Base-by-base conservation (phyloP, 352 stramenopile species). In the Globisporangium abappressorium region DNA sequence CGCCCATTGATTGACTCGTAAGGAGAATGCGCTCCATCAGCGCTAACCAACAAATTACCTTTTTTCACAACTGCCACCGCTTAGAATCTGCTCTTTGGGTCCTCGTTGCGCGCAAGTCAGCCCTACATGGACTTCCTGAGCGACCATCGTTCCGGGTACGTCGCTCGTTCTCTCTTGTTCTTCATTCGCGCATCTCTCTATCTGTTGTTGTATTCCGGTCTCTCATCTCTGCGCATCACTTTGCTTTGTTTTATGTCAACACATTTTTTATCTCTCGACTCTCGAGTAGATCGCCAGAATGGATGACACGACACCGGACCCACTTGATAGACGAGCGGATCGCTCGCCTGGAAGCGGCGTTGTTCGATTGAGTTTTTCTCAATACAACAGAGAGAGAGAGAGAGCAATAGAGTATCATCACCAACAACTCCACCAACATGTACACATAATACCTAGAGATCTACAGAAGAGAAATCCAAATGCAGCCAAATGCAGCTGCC, bases 121-220 rank as follows among this genome's bases (percentile, higher is more conserved):
- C 70, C 78, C 28, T 84, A 68, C 74, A 85, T 85, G 78, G 78
- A 85, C 70, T 85, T 67, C 53, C 76, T 85, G 18, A 84, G 76
- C 30, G 78, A 84, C 38, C 65, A 79, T 33, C 70, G 55, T 20
- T 84, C 74, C n/a, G 78, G 78, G 78, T 85, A 68, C n/a, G 74
- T 64, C n/a, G 6, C 15, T 20, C 18, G 12, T 46, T 11, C 26
- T 9, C 18, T 18, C 6, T 2, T 57, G 9, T 24, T 36, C 4
- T 33, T 33, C 30, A 33, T 33, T 33, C 34, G 3, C 22, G 43
- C 18, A 20, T 51, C 15, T 22, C 43, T 22, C 5, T 51, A 18
- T 22, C 11, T 51, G 3, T 33, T 33, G 5, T 33, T 5, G 30
- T 33, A 6, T 22, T 51, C 18, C 43, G 18, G 18, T 51, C 18